These are phyloP conservation scores for Starmerella geochares DNA, from an alignment of 805 yeast species.

Conservation along the genomic window DNA sequence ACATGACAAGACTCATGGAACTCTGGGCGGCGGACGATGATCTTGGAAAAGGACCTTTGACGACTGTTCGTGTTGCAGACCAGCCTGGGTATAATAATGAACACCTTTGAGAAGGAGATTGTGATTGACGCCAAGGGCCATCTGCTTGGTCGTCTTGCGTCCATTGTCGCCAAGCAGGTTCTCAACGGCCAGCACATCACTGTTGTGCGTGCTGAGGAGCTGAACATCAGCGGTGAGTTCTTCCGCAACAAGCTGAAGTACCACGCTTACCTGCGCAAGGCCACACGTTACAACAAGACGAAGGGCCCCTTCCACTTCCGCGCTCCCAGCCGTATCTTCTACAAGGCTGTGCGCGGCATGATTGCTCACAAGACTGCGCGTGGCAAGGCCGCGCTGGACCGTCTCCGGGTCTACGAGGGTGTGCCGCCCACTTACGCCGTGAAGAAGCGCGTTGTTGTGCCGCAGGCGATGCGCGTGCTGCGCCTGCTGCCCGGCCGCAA, in stretches of 20 bases:
- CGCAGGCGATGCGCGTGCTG: constrained; percentile 97
- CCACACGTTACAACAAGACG: constrained; percentile 96
- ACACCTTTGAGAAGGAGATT: constrained; percentile 63
- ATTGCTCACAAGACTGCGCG: constrained; percentile 99
- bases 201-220: constrained; percentile 90
- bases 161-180: constrained; percentile 95
- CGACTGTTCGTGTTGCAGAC: constrained; percentile 8
- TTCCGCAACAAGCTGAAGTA: constrained; percentile 99
- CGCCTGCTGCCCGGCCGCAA: constrained; percentile 99
- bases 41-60: constrained; percentile 1
- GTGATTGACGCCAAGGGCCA: constrained; percentile 99
- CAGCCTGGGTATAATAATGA: constrained; percentile 36
- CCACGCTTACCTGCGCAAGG: constrained; percentile 99
- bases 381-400: constrained; percentile 99
- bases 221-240: constrained; percentile 99
- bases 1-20: constrained; percentile 4
- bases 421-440: constrained; percentile 99
- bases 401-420: constrained; percentile 99
- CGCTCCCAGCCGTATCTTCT: constrained; percentile 99
- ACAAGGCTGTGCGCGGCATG: constrained; percentile 99
- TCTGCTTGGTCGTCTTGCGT: constrained; percentile 98
- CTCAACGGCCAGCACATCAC: constrained; percentile 97
- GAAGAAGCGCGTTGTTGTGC: constrained; percentile 99
- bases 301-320: constrained; percentile 99
- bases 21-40: background rate